phyloP scores from a whole-genome alignment of 345 rosid genomes.

The Syzygium grande region DNA sequence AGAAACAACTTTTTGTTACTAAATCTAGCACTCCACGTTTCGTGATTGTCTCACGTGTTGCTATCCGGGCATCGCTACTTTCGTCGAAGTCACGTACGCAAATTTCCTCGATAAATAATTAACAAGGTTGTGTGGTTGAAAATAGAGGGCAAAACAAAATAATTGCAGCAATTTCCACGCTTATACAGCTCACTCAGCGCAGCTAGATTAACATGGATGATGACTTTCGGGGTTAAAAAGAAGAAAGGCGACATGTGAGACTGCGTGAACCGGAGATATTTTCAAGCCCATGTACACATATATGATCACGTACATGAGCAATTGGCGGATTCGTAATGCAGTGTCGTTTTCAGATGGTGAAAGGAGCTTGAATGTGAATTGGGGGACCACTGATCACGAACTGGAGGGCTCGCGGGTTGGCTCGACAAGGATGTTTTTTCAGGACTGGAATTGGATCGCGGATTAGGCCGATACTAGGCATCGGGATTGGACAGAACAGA shows the following conservation, averaged over 20 bases:
- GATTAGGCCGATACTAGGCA: background rate
- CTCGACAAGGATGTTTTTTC: background rate
- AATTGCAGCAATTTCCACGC: background rate
- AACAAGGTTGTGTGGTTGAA: background rate
- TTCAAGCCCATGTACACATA: background rate
- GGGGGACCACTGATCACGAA: background rate
- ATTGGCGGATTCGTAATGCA: background rate
- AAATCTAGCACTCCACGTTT: background rate
- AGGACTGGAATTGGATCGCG: background rate
- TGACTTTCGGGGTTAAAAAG: background rate
- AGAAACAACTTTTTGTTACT: background rate
- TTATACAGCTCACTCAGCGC: background rate
- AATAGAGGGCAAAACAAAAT: background rate
- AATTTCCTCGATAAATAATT: background rate
- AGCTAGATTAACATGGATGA: background rate
- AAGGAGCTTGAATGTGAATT: background rate
- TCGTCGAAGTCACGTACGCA: background rate
- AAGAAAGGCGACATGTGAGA: background rate
- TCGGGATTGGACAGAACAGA: background rate
- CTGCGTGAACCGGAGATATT: background rate
- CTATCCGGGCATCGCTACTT: background rate
- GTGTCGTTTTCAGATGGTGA: background rate
- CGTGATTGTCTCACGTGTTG: background rate
- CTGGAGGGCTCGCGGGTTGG: background rate
- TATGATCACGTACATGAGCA: background rate